Conservation (phyloP, 768 basidiomycete species). For the Phlegmacium glaucopus region DNA sequence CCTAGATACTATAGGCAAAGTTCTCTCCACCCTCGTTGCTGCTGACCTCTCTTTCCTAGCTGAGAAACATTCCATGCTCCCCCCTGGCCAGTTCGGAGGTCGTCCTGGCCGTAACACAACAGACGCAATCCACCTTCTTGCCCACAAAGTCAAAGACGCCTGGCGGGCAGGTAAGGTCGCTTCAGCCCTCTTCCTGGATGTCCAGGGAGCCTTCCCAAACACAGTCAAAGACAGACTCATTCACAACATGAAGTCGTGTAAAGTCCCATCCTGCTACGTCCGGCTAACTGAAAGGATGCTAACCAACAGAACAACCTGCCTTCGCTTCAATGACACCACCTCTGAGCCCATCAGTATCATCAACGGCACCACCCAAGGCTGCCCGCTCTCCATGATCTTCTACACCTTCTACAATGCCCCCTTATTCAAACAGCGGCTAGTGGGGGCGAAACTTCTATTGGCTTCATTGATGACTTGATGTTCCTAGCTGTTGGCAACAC, state of each 20-base stretch:
- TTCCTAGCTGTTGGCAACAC: not conserved
- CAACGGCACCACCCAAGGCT: conserved; percentile 24
- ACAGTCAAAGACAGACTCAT: conserved; percentile 11
- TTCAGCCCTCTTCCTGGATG: conserved; percentile 26
- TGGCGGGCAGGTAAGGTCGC: conserved; percentile 20
- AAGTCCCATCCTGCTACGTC: conserved; percentile 18
- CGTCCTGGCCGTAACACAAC: conserved; percentile 23
- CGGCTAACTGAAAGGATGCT: conserved; percentile 13
- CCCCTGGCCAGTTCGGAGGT: conserved; percentile 22
- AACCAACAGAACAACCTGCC: conserved; percentile 10
- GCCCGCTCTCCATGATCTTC: conserved; percentile 18
- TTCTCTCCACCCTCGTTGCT: conserved; percentile 6
- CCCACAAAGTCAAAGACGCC: conserved; percentile 15
- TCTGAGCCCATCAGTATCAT: no score
- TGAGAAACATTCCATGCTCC: conserved; percentile 18
- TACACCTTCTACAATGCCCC: conserved; percentile 21
- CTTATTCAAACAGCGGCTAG: no score
- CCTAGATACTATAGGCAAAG: conserved; percentile 10
- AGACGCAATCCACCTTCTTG: conserved; percentile 20
- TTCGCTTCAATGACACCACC: conserved; percentile 25
- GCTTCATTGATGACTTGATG: conserved; percentile 10
- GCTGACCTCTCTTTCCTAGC: conserved; percentile 9
- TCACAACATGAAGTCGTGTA: conserved; percentile 17
- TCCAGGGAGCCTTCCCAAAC: conserved; percentile 26
- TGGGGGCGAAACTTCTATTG: conserved; percentile 21